phyloP scores from a whole-genome alignment of 2,329 filamentous ascomycete species.

The Penicillium sp. region DNA sequence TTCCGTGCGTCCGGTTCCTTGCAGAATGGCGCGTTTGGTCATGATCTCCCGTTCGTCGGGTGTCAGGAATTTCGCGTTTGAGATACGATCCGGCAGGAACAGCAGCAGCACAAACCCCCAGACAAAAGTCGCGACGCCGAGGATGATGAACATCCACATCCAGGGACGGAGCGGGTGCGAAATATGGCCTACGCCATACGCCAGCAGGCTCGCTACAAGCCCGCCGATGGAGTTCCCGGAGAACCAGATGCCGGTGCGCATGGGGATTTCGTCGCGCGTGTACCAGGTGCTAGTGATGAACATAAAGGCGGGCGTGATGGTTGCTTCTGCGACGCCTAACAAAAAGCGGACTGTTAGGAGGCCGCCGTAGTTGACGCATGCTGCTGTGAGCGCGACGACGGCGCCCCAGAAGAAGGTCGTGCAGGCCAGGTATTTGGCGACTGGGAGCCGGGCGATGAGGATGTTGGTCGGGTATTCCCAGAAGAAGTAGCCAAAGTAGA shows the following conservation, averaged over 20 bases:
- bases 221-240: slow-evolving; percentile 51
- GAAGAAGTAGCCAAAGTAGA: slow-evolving; percentile 41
- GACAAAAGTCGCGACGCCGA: slow-evolving; percentile 38
- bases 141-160: slow-evolving; percentile 60
- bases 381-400: slow-evolving; percentile 60
- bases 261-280: slow-evolving; percentile 44
- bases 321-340: slow-evolving; percentile 53
- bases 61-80: slow-evolving; percentile 42
- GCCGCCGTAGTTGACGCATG: slow-evolving; percentile 56
- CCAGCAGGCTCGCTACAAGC: slow-evolving; percentile 54
- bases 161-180: slow-evolving; percentile 47
- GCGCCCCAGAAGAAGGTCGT: slow-evolving; percentile 63
- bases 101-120: slow-evolving; percentile 25
- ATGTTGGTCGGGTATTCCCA: slow-evolving; percentile 66
- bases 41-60: slow-evolving; percentile 44
- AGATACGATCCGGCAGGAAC: slow-evolving; percentile 43
- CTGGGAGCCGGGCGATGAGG: slow-evolving; percentile 59
- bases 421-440: slow-evolving; percentile 63
- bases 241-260: slow-evolving; percentile 53
- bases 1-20: slow-evolving; percentile 49
- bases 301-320: slow-evolving; percentile 49
- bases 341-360: slow-evolving; percentile 64
- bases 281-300: slow-evolving; percentile 53
- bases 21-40: slow-evolving; percentile 49
- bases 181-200: slow-evolving; percentile 60